Conservation (phyloP, 495 filamentous ascomycete species). For the Viridothelium virens region DNA sequence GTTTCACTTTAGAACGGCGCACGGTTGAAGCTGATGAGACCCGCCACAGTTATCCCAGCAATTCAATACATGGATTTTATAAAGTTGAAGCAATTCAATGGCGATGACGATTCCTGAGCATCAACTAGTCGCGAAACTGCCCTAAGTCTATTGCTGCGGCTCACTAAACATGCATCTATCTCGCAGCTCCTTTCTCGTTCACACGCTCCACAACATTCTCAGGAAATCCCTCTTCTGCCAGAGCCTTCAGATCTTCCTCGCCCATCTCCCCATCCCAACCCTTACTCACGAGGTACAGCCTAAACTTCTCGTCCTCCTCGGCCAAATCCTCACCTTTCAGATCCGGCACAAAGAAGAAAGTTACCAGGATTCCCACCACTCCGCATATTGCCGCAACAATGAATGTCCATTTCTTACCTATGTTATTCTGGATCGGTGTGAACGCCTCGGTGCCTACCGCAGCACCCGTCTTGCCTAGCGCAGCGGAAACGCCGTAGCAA, state of each 20-base stretch:
- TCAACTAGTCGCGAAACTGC: not conserved
- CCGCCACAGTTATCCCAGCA: too few species aligned
- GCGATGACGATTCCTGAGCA: not conserved
- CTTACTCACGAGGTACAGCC: slow-evolving; percentile 27
- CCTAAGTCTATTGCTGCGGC: not conserved
- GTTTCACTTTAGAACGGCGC: too few species aligned
- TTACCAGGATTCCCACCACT: slow-evolving; percentile 44
- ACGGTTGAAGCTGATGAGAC: too few species aligned
- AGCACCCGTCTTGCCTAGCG: slow-evolving; percentile 46
- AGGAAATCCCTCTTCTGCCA: slow-evolving; percentile 16
- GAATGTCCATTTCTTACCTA: slow-evolving; percentile 47
- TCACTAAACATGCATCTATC: not conserved
- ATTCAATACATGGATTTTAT: too few species aligned
- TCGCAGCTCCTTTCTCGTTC: not conserved
- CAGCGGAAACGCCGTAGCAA: slow-evolving; percentile 47
- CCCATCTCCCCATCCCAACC: slow-evolving; percentile 19
- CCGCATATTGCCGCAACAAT: slow-evolving; percentile 48
- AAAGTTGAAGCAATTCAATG: too few species aligned
- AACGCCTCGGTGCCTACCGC: slow-evolving; percentile 49
- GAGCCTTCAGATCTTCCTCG: slow-evolving; percentile 18
- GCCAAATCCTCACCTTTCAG: slow-evolving; percentile 31
- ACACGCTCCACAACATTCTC: slow-evolving; percentile 11
- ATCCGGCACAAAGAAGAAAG: slow-evolving; percentile 46
- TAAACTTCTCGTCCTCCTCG: slow-evolving; percentile 17
- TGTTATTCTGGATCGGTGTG: slow-evolving; percentile 37